phyloP scores from a whole-genome alignment of 2,329 filamentous ascomycete species.

The Arthrobotrys megalospora region DNA sequence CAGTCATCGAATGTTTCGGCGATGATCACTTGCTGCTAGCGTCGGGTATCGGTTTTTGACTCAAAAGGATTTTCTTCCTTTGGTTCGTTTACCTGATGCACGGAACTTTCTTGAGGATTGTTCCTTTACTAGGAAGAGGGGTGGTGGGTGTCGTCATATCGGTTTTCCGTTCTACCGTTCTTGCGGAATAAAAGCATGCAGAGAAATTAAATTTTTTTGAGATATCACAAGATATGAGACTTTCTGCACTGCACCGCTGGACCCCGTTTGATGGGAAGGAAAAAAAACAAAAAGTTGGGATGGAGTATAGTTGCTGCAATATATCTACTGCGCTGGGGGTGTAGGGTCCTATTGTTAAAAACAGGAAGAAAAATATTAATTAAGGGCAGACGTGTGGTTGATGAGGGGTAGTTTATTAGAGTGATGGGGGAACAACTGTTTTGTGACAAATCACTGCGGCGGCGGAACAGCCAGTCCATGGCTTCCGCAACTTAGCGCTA shows the following conservation, averaged over 20 bases:
- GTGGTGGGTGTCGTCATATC: conserved; percentile 3
- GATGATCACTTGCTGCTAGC: conserved; percentile 44
- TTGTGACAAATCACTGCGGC: conserved; percentile 16
- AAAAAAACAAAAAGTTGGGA: too few relatives aligned
- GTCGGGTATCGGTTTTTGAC: conserved; percentile 35
- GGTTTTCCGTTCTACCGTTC: not conserved
- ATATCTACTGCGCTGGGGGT: too few relatives aligned
- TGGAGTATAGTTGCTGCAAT: too few relatives aligned
- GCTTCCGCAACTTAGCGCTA: conserved; percentile 31
- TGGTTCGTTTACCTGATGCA: conserved; percentile 7
- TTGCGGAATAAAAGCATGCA: not conserved
- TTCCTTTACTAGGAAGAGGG: not conserved
- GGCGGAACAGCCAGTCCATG: not conserved
- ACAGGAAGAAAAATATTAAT: too few relatives aligned
- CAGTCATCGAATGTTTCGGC: conserved; percentile 1
- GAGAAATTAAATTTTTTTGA: not conserved
- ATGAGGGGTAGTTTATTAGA: conserved; percentile 13
- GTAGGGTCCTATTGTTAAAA: too few relatives aligned
- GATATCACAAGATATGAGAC: conserved; percentile 1
- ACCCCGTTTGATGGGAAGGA: too few relatives aligned
- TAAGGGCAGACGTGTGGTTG: not conserved
- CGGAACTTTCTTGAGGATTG: conserved; percentile 31
- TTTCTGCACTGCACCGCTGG: not conserved
- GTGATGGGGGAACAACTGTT: not conserved
- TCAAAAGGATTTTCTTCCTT: conserved; percentile 7